Evolutionary conservation across 1,284 basidiomycete species (phyloP), one percentile per base, ranked within the genome.

Genomic region (Leccinum solheimii): DNA sequence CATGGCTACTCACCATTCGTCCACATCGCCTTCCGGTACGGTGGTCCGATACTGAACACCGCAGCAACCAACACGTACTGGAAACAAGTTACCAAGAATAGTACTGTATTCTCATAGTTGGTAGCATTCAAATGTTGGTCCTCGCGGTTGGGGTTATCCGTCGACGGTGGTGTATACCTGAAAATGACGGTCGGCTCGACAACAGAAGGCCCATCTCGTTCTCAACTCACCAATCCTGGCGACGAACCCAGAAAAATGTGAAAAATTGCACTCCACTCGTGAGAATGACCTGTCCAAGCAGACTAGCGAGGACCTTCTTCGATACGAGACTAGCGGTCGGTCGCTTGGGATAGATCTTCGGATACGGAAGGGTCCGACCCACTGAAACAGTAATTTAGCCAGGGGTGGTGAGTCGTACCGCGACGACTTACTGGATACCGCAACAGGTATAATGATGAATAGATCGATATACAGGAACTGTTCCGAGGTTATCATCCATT

Each of bases 381-480:
- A 99, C 94, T 94, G 73, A 51, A 67, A 62, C 54, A 27, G 36
- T 38, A 49, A 10, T 40, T 72, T 45, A 71, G 62, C 58, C 40
- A 48, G 49, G 21, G 34, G 7, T 11, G 30, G 7, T 11, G 60
- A 30, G 57, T 48, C 57, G 49, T 49, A 36, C 34, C n/a, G 59
- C 27, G 5, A 7, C 30, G 3, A 72, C 92, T 78, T 72, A 96
- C 94, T 98, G 48, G 95, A 90, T 59, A 99, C 90, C 48, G 97
- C 97, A 60, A 98, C 86, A 1, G 97, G 97, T 56, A 98, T 94
- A 70, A 98, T 98, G 77, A 98, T 94, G 78, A 97, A 95, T 52
- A 99, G 81, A 78, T 99, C 97, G 68, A 99, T 98, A 78, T 98
- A 98, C 32, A 99, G 81, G 77, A 99, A 97, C 91, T 96, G 70